Evolutionary conservation across 805 yeast species (phyloP).

Genomic region (Candida nemodendra): DNA sequence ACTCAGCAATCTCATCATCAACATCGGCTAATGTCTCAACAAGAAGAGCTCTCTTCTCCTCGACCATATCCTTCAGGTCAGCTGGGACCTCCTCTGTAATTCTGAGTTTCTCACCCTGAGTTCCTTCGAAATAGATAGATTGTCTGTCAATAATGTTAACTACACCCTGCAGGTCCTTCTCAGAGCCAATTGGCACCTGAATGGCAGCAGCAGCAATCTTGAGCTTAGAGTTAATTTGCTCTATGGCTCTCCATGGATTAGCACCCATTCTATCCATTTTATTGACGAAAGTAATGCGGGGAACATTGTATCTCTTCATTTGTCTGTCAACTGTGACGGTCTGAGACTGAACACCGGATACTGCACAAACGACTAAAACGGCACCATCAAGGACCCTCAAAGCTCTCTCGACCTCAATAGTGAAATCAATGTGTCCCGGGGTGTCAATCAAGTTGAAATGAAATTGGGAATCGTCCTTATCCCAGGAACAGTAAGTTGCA

Average conservation of each 20-base stretch:
- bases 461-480: constrained; percentile 61
- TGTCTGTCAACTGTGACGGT: constrained; percentile 98
- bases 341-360: constrained; percentile 96
- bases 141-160: constrained; percentile 89
- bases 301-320: constrained; percentile 97
- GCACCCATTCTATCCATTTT: constrained; percentile 99
- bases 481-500: constrained; percentile 98
- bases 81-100: constrained; percentile 66
- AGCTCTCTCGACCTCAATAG: constrained; percentile 99
- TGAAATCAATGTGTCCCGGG: constrained; percentile 98
- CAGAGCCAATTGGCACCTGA: constrained; percentile 97
- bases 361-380: constrained; percentile 97
- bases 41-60: constrained; percentile 81
- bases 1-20: constrained; percentile 95
- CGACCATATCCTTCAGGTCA: constrained; percentile 76
- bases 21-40: constrained; percentile 97
- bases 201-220: constrained; percentile 95
- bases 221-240: constrained; percentile 82
- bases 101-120: constrained; percentile 81
- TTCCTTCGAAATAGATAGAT: constrained; percentile 85
- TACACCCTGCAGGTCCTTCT: constrained; percentile 78
- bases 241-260: constrained; percentile 92
- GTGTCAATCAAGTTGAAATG: constrained; percentile 97
- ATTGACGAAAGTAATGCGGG: constrained; percentile 92
- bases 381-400: constrained; percentile 97